These are phyloP conservation scores for Salix koriyanagi DNA, from an alignment of 345 rosid genomes.

Conservation along the genomic window DNA sequence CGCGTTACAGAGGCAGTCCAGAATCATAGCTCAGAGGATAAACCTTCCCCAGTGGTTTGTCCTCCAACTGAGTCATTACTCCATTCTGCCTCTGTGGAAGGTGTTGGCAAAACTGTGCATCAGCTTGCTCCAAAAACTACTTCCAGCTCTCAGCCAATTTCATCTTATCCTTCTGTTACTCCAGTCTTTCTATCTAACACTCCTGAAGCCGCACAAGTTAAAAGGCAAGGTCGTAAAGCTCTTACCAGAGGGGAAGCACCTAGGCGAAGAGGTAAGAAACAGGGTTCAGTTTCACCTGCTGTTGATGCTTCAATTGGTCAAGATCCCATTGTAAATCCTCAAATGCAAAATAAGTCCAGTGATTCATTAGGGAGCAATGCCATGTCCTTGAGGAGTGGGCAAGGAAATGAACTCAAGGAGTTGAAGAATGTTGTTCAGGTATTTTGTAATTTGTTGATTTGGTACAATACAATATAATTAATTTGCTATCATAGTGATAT, in stretches of 20 bases:
- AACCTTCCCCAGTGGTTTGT: not conserved
- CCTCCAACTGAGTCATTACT: conserved; percentile 5
- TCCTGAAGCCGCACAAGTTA: conserved; percentile 25
- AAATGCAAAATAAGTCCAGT: conserved; percentile 21
- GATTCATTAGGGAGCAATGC: conserved; percentile 26
- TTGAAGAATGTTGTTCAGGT: conserved; percentile 33
- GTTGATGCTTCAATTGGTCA: conserved; percentile 26
- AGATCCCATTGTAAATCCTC: conserved; percentile 27
- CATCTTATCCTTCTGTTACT: conserved; percentile 20
- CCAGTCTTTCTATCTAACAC: conserved; percentile 18
- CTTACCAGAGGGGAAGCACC: conserved; percentile 36
- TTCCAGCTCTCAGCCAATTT: conserved; percentile 25
- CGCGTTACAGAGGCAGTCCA: conserved; percentile 1
- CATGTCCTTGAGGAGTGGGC: conserved; percentile 32
- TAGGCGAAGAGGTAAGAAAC: conserved; percentile 42
- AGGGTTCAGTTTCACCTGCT: conserved; percentile 24
- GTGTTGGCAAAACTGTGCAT: not conserved
- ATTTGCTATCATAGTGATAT: not conserved
- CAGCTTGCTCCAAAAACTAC: conserved; percentile 4
- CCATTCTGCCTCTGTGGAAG: conserved; percentile 9
- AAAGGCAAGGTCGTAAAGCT: conserved; percentile 43
- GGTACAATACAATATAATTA: not conserved
- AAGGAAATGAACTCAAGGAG: conserved; percentile 40
- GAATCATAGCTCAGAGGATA: conserved; percentile 6
- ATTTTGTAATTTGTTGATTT: not conserved